Evolutionary conservation across 2,329 filamentous ascomycete genomes (phyloP), one percentile per base, ranked within the genome.

Genomic region (Cordyceps javanica): DNA sequence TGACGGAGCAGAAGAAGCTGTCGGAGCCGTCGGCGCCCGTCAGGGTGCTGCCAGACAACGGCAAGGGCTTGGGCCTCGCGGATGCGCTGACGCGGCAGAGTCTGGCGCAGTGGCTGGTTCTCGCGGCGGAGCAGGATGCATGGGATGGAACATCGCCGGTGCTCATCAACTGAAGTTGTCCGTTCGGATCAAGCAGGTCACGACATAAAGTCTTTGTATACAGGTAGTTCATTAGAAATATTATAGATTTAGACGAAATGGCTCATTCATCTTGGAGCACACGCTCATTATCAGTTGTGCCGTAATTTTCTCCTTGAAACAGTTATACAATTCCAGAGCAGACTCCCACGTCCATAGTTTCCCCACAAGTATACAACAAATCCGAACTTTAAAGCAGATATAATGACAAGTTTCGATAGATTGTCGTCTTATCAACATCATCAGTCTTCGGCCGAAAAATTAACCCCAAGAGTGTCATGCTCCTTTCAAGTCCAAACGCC

Each of bases 101-200:
- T 60, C 73, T 82, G 8, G 78, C 76, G 9, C 63, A 60, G 16
- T 82, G 76, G 64, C 62, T 81, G 62, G 70, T 81, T 4, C 69
- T 75, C 56, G 75, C 72, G 2, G 70, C 70, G 0, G 75, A 75
- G 65, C 70, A 63, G 32, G 61, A 63, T 3, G 65, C 71, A 8
- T 81, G 74, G 72, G 70, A 77, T 62, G 66, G 72, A 8, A 71
- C 56, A 38, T 70, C 76, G 1, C 78, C 78, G 4, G 76, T 81
- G 2, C 72, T 82, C 56, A 70, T 73, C 14, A 77, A 78, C 59
- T 74, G 62, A 48, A 26, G 34, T 13, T 7, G 3, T 10, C n/a
- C 5, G 1, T 38, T 2, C 4, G 14, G 13, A 23, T 26, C 21
- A n/a, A n/a, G n/a, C n/a, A n/a, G n/a, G n/a, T 16, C 16, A 32